Conservation (phyloP, 2,329 filamentous ascomycete genomes). For the Clonostachys chloroleuca region DNA sequence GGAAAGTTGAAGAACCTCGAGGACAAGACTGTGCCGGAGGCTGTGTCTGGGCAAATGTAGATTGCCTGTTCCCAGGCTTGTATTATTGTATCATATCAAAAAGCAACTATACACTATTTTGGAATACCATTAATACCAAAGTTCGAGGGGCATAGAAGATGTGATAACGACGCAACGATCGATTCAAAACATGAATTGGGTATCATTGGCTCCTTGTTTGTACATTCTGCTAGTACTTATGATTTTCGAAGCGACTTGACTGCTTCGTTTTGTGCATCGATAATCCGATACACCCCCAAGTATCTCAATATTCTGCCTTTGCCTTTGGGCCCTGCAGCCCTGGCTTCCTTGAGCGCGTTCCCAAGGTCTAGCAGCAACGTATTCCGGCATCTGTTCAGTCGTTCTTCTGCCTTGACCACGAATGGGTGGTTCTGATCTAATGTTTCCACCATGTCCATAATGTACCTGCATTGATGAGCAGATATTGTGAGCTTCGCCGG, state of each 20-base stretch:
- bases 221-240: constrained; percentile 12
- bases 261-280: constrained; percentile 48
- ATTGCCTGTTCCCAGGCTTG: constrained; percentile 6
- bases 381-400: constrained; percentile 47
- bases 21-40: constrained; percentile 47
- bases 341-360: constrained; percentile 40
- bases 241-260: constrained; percentile 39
- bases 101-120: constrained; percentile 10
- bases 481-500: constrained; percentile 39
- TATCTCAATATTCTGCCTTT: constrained; percentile 44
- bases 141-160: background rate
- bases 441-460: constrained; percentile 33
- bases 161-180: background rate
- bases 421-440: constrained; percentile 44
- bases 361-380: constrained; percentile 52
- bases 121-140: background rate
- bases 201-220: background rate
- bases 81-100: constrained; percentile 32
- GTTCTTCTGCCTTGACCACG: constrained; percentile 46
- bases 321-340: constrained; percentile 33
- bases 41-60: constrained; percentile 52
- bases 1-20: constrained; percentile 67
- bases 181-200: background rate
- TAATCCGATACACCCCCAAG: constrained; percentile 45
- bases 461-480: constrained; percentile 37